phyloP scores from a whole-genome alignment of 148 eudicot genomes.

The Dianthus caryophyllus region DNA sequence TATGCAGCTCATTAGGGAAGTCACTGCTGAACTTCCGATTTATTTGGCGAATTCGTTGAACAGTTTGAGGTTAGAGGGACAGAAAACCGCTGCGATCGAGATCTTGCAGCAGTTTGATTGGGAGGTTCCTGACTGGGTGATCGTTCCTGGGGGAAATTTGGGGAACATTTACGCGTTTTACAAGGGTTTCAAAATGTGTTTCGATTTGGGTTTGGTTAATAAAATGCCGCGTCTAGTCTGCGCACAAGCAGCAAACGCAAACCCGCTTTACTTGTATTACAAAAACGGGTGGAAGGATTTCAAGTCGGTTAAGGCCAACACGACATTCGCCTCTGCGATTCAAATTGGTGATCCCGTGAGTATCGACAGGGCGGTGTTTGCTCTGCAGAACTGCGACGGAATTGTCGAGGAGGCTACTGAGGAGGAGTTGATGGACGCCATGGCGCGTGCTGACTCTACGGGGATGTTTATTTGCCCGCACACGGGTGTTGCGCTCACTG shows the following conservation, averaged over 20 bases:
- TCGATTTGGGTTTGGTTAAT: conserved; percentile 80
- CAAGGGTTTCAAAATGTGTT: conserved; percentile 87
- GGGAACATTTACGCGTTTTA: conserved; percentile 93
- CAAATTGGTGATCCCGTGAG: conserved; percentile 98
- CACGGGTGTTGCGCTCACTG: conserved; percentile 88
- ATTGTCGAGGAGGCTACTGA: conserved; percentile 96
- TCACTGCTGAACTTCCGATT: conserved; percentile 76
- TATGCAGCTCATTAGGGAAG: conserved; percentile 85
- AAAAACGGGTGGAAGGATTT: conserved; percentile 80
- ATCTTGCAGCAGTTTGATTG: conserved; percentile 94
- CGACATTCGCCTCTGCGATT: conserved; percentile 89
- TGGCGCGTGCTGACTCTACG: conserved; percentile 94
- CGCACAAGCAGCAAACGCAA: conserved; percentile 95
- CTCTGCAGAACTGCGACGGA: conserved; percentile 62
- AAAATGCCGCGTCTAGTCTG: conserved; percentile 78
- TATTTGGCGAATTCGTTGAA: conserved; percentile 79
- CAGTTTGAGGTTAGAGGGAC: conserved; percentile 79
- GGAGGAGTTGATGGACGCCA: conserved; percentile 95
- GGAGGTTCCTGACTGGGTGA: conserved; percentile 97
- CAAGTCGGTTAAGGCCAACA: conserved; percentile 66
- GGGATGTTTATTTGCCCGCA: conserved; percentile 99
- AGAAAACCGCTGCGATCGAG: conserved; percentile 77
- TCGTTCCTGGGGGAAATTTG: conserved; percentile 90
- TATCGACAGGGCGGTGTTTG: conserved; percentile 81
- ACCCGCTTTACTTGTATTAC: conserved; percentile 71